Conservation (phyloP, 164 flowering plant genomes). For the Platanus orientalis region DNA sequence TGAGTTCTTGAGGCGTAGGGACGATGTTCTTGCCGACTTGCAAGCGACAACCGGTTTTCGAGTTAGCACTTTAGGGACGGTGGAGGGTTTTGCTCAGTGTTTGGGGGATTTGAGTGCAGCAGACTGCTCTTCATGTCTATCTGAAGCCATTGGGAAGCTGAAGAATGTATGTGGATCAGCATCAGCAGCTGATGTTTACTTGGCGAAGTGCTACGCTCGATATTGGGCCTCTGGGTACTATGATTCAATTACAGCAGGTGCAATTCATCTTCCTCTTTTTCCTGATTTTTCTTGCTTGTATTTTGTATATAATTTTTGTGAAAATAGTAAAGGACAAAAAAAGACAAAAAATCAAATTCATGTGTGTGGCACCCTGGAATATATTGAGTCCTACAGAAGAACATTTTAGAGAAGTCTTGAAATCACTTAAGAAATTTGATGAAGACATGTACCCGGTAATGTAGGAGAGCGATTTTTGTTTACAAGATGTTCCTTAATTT, state of each 20-base stretch:
- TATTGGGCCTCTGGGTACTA: constrained; percentile 92
- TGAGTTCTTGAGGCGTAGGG: constrained; percentile 63
- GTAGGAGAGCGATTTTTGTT: no score
- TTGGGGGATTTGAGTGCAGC: constrained; percentile 55
- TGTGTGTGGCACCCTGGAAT: no score
- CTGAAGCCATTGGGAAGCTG: constrained; percentile 56
- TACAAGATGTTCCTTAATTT: no score
- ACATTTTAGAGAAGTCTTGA: no score
- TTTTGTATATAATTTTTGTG: no score
- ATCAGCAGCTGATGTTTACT: constrained; percentile 69
- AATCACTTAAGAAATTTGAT: no score
- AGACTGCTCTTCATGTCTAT: constrained; percentile 66
- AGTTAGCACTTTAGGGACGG: constrained; percentile 58
- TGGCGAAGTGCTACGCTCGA: constrained; percentile 78
- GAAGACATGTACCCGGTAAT: no score
- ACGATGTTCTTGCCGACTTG: constrained; percentile 76
- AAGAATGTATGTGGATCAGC: constrained; percentile 79
- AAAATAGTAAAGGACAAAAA: no score
- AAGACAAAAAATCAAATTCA: no score
- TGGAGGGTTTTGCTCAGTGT: constrained; percentile 82
- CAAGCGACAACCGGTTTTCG: constrained; percentile 46
- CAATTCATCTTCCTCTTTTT: not conserved
- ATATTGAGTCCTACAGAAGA: no score
- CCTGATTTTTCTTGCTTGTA: not conserved
- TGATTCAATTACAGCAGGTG: constrained; percentile 46